These are phyloP conservation scores for Agrocybe praecox DNA, from an alignment of 768 basidiomycete species.

Conservation along the genomic window DNA sequence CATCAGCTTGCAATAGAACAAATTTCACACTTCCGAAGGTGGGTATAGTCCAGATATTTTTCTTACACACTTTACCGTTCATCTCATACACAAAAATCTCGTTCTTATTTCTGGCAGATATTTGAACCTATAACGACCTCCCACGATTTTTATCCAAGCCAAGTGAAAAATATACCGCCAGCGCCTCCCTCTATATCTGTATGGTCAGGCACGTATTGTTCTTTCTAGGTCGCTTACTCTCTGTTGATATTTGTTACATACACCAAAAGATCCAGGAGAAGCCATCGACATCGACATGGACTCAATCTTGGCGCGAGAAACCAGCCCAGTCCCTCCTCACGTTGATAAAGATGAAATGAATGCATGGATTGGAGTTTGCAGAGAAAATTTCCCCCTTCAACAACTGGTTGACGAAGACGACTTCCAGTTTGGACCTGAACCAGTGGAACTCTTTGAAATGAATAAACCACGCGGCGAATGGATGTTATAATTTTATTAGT, in stretches of 20 bases:
- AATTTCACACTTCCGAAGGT: slow-evolving; percentile 41
- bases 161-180: not conserved
- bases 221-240: not conserved
- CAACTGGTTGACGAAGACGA: slow-evolving; percentile 21
- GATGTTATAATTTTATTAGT: slow-evolving; percentile 18
- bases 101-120: slow-evolving; percentile 13
- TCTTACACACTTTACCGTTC: no score
- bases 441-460: slow-evolving; percentile 8
- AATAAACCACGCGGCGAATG: slow-evolving; percentile 20
- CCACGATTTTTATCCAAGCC: not conserved
- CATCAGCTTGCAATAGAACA: slow-evolving; percentile 48
- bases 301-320: slow-evolving; percentile 13
- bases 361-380: slow-evolving; percentile 13
- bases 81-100: slow-evolving; percentile 12
- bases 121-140: not conserved
- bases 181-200: not conserved
- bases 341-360: slow-evolving; percentile 4
- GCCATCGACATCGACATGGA: slow-evolving; percentile 12
- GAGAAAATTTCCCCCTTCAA: slow-evolving; percentile 10
- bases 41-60: slow-evolving; percentile 20
- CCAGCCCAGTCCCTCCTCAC: slow-evolving; percentile 9
- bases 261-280: slow-evolving; percentile 9
- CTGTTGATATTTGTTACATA: slow-evolving; percentile 5
- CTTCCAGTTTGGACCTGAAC: slow-evolving; percentile 8
- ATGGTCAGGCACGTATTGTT: not conserved